Evolutionary conservation across 192 early-diverging fungal genomes (phyloP), one percentile per base, ranked within the genome.

Genomic region (Gonapodya prolifera): DNA sequence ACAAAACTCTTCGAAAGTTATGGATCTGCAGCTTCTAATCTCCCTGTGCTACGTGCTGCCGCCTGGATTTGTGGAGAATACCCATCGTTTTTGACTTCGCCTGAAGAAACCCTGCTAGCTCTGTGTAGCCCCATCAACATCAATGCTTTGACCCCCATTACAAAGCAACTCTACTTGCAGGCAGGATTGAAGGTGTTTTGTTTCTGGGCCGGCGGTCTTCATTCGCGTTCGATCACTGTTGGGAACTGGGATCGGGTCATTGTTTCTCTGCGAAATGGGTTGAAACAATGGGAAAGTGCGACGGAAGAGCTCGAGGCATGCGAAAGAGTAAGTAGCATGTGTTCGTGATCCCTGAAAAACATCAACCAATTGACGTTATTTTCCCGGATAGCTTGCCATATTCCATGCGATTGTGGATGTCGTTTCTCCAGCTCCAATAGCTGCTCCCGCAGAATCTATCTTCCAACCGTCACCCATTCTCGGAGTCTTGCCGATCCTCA

Each of bases 31-130:
- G 87, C 87, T 34, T 89, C 91, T 16, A 92, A 93, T 73, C 83
- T 88, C 17, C 85, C 87, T 75, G 91, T 96, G 0, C 78, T 98
- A 23, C 88, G 89, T 34, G 95, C 92, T 33, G 95, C 97, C 1
- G 94, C 95, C 2, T 99, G 94, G 89, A 90, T 97, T 33, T 84
- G 90, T 36, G 95, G 96, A 70, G 97, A 97, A 81, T 99, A 94
- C 79, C 91, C 91, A 79, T 79, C 83, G 74, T 86, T 89, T 71
- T 70, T 88, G 16, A 78, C 77, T 34, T 70, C 34, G 2, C 75
- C 69, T 35, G 28, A 35, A 31, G 61, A 70, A 18, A 78, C 69
- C 33, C 34, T 78, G 30, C 71, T 36, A 74, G 74, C 73, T 71
- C 34, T 80, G 32, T 74, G 80, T 34, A 30, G 61, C 2, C 33